Evolutionary conservation across 768 basidiomycete genomes (phyloP).

Genomic region (Coprinellus micaceus): DNA sequence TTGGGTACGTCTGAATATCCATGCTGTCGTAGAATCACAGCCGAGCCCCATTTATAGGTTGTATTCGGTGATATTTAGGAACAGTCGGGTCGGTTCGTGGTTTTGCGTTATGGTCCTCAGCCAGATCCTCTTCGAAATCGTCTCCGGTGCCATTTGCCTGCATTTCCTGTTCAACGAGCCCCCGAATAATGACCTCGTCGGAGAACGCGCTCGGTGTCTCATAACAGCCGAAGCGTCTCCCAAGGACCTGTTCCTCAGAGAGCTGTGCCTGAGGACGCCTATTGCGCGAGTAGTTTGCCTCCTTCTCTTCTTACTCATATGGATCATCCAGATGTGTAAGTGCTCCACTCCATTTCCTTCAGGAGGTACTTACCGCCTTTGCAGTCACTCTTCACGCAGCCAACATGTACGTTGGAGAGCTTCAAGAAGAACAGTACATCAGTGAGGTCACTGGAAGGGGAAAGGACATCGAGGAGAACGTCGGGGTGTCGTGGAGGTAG

Average conservation of each 20-base stretch:
- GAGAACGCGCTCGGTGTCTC: background rate
- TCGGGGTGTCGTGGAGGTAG: no score
- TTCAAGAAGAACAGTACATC: background rate
- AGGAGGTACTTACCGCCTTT: background rate
- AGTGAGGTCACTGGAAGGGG: background rate
- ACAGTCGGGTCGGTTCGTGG: conserved; percentile 10
- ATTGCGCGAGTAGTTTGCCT: background rate
- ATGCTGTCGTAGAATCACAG: background rate
- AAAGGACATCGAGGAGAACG: background rate
- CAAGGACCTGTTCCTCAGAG: background rate
- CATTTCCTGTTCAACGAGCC: conserved; percentile 20
- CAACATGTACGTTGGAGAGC: background rate
- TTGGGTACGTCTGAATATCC: background rate
- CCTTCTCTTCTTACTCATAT: background rate
- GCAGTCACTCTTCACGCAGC: conserved; percentile 1
- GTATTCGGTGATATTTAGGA: conserved; percentile 14
- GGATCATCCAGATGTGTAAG: conserved; percentile 1
- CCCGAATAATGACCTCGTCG: background rate
- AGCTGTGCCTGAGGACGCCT: background rate
- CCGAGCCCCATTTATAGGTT: conserved; percentile 12
- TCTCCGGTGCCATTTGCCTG: conserved; percentile 26
- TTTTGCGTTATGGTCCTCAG: conserved; percentile 22
- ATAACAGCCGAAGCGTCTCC: background rate
- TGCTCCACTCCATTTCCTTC: background rate
- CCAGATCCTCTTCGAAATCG: conserved; percentile 26